Base-by-base conservation (phyloP, 225 moss, liverwort and hornwort species). In the Polytrichum commune region DNA sequence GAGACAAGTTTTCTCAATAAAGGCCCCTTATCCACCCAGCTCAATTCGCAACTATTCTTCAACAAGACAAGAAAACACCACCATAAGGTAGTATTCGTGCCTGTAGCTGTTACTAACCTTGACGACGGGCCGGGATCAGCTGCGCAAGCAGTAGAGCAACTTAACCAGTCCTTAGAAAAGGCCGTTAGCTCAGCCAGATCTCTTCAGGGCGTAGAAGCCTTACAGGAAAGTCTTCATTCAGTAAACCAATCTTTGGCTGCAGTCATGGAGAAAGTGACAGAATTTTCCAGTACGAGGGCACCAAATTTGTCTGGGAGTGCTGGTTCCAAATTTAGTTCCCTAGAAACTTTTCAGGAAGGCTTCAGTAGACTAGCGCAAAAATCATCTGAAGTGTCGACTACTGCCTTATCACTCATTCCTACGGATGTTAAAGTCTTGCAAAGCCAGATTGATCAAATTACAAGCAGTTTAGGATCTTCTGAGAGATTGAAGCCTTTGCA, bases 81-180 rank as follows among this genome's bases (percentile, higher is more conserved):
- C 46, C 35, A 46, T 32, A 13, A 24, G 26, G 38, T 73, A 73
- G 69, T 68, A 55, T 70, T 66, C 66, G 26, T 69, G 56, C 46
- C 64, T 70, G 69, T 83, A 79, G 79, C 76, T 76, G 73, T 73
- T 70, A 83, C 63, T 74, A 70, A 63, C 26, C 62, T 75, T 19
- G 60, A 65, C 69, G 61, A 72, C 28, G 63, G 24, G 29, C 29
- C 69, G 30, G 63, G 63, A 10, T 70, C 73, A 73, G 74, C 74
- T 53, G 60, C 63, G 46, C 78, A 72, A 65, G 76, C 58, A 27
- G 66, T 78, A 73, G 73, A 70, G 53, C 76, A 79, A 63, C 63
- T 79, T 56, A 66, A 67, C 53, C 62, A 70, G 69, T 79, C 73
- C 27, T 64, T 79, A 18, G 66, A 56, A 27, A 67, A 73, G 28